These are phyloP conservation scores for Larix kaempferi DNA, from an alignment of 75 land plant species.

Conservation along the genomic window DNA sequence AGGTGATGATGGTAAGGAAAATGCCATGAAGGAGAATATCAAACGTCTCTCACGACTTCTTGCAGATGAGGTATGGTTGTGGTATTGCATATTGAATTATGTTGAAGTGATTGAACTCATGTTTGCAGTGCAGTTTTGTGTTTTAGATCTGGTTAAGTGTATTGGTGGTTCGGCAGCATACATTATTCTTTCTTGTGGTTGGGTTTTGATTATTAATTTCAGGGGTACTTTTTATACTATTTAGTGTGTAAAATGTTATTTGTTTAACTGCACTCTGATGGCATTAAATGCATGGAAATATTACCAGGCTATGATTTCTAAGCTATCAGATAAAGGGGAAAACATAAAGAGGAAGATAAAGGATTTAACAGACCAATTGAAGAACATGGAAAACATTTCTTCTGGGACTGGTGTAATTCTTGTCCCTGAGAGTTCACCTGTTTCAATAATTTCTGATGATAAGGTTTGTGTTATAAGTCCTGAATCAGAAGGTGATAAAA, in stretches of 20 bases:
- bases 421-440: not conserved
- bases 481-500: not conserved
- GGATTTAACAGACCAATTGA: constrained; percentile 44
- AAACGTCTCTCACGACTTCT: constrained; percentile 38
- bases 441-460: not conserved
- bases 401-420: not conserved
- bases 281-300: not conserved
- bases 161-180: not conserved
- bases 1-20: constrained; percentile 18
- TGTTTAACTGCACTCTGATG: not conserved
- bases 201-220: not conserved
- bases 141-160: not conserved
- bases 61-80: constrained; percentile 46
- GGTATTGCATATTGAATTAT: not conserved
- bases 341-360: constrained; percentile 47
- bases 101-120: too few relatives aligned
- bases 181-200: not conserved
- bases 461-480: not conserved
- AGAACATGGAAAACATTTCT: constrained; percentile 11
- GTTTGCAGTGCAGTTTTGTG: too few relatives aligned
- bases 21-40: constrained; percentile 36
- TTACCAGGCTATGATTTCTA: constrained; percentile 49
- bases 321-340: constrained; percentile 67
- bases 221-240: not conserved
- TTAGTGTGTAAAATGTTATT: not conserved